Conservation (phyloP, 2,329 filamentous ascomycete species). For the Lecanicillium sp. region DNA sequence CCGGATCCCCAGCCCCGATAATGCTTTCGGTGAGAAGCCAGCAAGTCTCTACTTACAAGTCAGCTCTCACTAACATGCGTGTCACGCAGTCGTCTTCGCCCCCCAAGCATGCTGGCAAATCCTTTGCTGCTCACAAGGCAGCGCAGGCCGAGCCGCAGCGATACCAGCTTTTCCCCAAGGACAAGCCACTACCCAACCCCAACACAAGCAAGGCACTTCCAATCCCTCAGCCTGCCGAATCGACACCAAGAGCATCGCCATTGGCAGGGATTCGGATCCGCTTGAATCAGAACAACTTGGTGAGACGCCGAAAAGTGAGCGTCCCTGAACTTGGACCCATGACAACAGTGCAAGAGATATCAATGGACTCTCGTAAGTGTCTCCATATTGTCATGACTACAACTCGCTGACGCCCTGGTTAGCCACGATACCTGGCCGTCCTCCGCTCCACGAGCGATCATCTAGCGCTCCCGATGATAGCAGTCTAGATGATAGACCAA, state of each 20-base stretch:
- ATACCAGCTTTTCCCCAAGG: slow-evolving; percentile 56
- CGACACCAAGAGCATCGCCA: slow-evolving; percentile 32
- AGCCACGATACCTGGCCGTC: slow-evolving; percentile 64
- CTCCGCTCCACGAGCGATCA: slow-evolving; percentile 58
- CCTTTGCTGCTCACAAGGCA: slow-evolving; percentile 51
- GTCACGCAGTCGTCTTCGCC: slow-evolving; percentile 14
- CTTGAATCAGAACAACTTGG: slow-evolving; percentile 52
- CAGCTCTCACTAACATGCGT: slow-evolving; percentile 11
- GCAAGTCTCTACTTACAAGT: background rate
- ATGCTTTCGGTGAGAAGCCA: slow-evolving; percentile 38
- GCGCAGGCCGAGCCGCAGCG: slow-evolving; percentile 48
- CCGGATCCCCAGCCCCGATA: slow-evolving; percentile 39
- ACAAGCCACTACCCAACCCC: slow-evolving; percentile 39
- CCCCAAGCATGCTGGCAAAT: slow-evolving; percentile 34
- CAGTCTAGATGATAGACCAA: background rate
- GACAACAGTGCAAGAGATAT: slow-evolving; percentile 61
- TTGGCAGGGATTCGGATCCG: slow-evolving; percentile 40
- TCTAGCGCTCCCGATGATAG: slow-evolving; percentile 51
- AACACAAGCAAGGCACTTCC: slow-evolving; percentile 32
- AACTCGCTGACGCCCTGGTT: slow-evolving; percentile 19
- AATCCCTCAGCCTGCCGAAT: background rate
- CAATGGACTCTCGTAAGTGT: slow-evolving; percentile 65
- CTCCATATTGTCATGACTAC: background rate
- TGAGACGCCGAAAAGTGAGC: slow-evolving; percentile 56
- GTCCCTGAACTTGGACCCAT: slow-evolving; percentile 60